Evolutionary conservation across 495 filamentous ascomycete species (phyloP), one percentile per base, ranked within the genome.

Genomic region (Parathielavia appendiculata): DNA sequence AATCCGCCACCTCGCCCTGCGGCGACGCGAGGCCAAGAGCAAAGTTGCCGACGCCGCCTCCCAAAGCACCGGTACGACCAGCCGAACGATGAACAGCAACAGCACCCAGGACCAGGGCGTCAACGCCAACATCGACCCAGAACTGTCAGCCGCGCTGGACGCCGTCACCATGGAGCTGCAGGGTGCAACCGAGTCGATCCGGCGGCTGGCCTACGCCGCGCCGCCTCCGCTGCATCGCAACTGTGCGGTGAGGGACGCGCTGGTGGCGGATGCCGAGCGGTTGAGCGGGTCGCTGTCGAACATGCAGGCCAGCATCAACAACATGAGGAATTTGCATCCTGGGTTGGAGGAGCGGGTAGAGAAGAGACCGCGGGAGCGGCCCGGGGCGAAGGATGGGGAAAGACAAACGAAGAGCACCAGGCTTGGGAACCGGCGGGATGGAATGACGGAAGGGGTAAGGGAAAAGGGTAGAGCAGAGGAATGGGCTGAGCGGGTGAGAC

Each of bases 241-340:
- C 40, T 68, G 66, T 16, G 50, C 54, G 14, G 64, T 69, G 38
- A 40, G 61, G 2, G 56, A 58, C 4, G 55, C 58, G 36, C 50
- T 71, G 23, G 54, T 58, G 6, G 47, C 53, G 11, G 57, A 66
- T 10, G 66, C 61, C 9, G 61, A 66, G 30, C 38, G 62, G 40
- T 41, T 71, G 20, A 56, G 57, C 51, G 51, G 32, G 35, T 48
- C 53, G 32, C 30, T 71, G 13, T 59, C 40, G 12, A 60, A 52
- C 2, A 11, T 69, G 40, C 56, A 64, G 56, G 54, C 55, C 9
- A 60, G 60, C 1, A 54, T 65, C 7, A 60, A 67, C 23, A 71
- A 71, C 30, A 64, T 71, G 57, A 51, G 57, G 45, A 71, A 71
- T 30, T 41, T 71, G 51, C 65, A 67, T 44, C 62, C 62, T 0